These are phyloP conservation scores for Fraxinus floribunda DNA, from an alignment of 305 asterid species.

Conservation along the genomic window DNA sequence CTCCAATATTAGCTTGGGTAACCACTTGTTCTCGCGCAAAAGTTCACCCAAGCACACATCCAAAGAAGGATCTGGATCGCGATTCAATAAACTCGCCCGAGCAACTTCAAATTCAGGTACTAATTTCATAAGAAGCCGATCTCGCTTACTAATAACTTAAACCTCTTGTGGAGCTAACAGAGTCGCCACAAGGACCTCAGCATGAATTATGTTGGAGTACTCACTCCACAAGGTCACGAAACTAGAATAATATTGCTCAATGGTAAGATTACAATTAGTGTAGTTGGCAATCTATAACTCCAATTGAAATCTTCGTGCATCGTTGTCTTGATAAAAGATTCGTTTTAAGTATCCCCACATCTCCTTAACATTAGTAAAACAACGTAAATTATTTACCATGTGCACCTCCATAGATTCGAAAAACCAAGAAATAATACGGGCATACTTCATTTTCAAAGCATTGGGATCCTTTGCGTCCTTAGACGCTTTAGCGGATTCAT, in stretches of 20 bases:
- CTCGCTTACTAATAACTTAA: not conserved
- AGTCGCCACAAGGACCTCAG: not conserved
- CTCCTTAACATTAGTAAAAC: not conserved
- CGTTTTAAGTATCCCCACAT: not conserved
- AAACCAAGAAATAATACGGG: not conserved
- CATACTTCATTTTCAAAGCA: not conserved
- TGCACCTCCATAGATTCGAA: not conserved
- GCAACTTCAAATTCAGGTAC: not conserved
- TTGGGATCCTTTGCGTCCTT: not conserved
- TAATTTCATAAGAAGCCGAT: not conserved
- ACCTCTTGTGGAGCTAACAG: not conserved
- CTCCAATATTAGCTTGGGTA: not conserved
- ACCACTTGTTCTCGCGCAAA: not conserved
- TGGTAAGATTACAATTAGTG: not conserved
- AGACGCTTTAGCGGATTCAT: not conserved
- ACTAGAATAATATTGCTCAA: not conserved
- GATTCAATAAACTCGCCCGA: not conserved
- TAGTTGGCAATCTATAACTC: not conserved
- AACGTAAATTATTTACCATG: not conserved
- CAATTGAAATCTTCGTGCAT: not conserved
- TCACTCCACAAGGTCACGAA: not conserved
- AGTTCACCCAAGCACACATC: not conserved
- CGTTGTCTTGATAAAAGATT: not conserved
- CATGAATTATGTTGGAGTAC: not conserved
- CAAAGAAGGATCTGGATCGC: not conserved